Base-by-base conservation (phyloP, 768 basidiomycete species). In the Hericium alpestre region DNA sequence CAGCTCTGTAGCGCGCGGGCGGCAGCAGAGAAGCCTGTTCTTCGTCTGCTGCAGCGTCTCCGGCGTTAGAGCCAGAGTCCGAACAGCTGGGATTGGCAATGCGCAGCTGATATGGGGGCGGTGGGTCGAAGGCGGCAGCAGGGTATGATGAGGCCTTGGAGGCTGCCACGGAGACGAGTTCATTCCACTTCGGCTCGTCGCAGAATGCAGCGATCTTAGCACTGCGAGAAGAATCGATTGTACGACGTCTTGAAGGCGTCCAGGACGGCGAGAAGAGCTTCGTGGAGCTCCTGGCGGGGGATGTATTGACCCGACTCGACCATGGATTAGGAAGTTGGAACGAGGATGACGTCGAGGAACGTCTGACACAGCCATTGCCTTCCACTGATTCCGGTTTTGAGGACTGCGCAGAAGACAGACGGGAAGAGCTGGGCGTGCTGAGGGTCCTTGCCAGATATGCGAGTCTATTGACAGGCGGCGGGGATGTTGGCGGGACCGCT, bases 31-130 rank as follows among this genome's bases (percentile, higher is more conserved):
- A 23, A 9, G 32, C 22, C 27, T 5, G 43, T 11, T n/a, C 43
- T 16, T 27, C 32, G 18, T 38, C 25, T 9, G 18, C 7, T 18
- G 25, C 46, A 40, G 16, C 12, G 9, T 12, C n/a, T n/a, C 20
- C 22, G 5, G 32, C 22, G 4, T 8, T 25, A 12, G 8, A 4
- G 38, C 9, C 40, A 11, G 47, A 39, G 18, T 23, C 18, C n/a
- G 16, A 12, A 25, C 4, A 18, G 38, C 22, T 37, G 12, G 53
- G 53, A 22, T 60, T 62, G 16, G 25, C 18, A 11, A 57, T 59
- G 5, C 51, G 51, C 11, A 53, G 43, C 11, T 41, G 61, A 27
- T 62, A 60, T 0, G 59, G 59, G 16, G 61, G 61, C 16, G 59
- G 61, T 15, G 46, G 47, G 12, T 60, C 61, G 37, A 43, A 8